A percentile compares a stretch with the other conserved stretches of the same genome.
These are phyloP conservation scores for Wickerhamiella australiensis DNA, from an alignment of 805 yeast genomes.

Conservation along the genomic window DNA sequence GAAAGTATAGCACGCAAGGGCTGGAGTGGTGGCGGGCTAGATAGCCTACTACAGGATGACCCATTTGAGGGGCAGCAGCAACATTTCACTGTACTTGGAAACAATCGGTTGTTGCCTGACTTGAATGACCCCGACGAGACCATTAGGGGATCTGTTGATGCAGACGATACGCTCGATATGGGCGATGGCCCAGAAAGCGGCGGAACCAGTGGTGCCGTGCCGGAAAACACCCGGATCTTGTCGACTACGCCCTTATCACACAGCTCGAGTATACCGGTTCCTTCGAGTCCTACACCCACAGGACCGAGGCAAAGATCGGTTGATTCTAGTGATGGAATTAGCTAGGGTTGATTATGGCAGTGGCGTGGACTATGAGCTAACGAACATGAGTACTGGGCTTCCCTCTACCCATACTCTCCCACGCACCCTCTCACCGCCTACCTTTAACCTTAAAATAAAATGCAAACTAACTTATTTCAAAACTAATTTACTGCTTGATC, in stretches of 20 bases:
- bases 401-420: no score
- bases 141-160: conserved; percentile 12
- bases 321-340: neutral
- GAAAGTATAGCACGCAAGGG: conserved; percentile 71
- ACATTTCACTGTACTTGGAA: conserved; percentile 4
- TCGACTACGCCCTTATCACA: neutral
- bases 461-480: neutral
- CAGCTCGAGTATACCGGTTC: neutral
- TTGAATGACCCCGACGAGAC: conserved; percentile 23
- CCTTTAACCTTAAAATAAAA: neutral
- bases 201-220: neutral
- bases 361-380: no score
- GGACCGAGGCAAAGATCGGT: neutral
- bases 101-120: neutral
- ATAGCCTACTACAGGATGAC: conserved; percentile 50
- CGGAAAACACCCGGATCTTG: neutral
- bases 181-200: neutral
- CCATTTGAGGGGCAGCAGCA: conserved; percentile 33
- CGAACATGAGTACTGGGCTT: no score
- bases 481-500: neutral
- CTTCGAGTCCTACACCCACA: neutral
- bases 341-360: neutral
- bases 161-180: conserved; percentile 15
- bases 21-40: conserved; percentile 80
- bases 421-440: no score